phyloP scores from a whole-genome alignment of 192 early-diverging fungal species.

The Pilobolus umbonatus region DNA sequence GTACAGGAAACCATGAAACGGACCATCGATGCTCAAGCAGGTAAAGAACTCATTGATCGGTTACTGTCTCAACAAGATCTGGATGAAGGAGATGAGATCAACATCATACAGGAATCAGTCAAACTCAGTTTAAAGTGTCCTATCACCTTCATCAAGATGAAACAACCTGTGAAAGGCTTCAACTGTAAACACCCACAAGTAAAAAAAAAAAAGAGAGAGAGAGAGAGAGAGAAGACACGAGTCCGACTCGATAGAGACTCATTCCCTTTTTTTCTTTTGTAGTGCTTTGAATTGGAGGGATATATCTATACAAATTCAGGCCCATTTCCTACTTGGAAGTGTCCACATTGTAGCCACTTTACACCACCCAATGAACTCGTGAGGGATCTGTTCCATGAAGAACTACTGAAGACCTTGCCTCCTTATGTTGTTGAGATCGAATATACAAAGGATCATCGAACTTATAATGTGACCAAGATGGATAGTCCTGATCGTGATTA shows the following conservation, averaged over 20 bases:
- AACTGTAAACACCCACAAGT: conserved; percentile 24
- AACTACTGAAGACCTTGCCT: conserved; percentile 4
- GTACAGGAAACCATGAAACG: too few relatives aligned
- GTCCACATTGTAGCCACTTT: conserved; percentile 21
- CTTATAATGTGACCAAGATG: not conserved
- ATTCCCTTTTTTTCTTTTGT: not conserved
- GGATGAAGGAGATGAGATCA: conserved; percentile 9
- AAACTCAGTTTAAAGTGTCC: conserved; percentile 19
- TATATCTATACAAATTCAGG: conserved; percentile 13
- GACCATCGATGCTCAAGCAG: not conserved
- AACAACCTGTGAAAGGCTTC: conserved; percentile 11
- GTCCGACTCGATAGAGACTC: not conserved
- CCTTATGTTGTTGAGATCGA: conserved; percentile 16
- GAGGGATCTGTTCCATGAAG: conserved; percentile 12
- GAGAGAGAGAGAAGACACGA: not conserved
- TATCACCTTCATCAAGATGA: conserved; percentile 12
- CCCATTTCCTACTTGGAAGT: conserved; percentile 9
- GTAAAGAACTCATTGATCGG: not conserved
- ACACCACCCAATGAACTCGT: conserved; percentile 3
- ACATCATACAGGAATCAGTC: conserved; percentile 4
- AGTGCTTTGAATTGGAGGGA: conserved; percentile 22
- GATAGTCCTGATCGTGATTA: not conserved
- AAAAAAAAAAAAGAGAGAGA: conserved; percentile 1
- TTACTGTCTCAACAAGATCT: not conserved
- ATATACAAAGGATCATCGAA: not conserved